These are phyloP conservation scores for Pseudocercospora crystallina DNA, from an alignment of 2,329 filamentous ascomycete genomes.

Conservation along the genomic window DNA sequence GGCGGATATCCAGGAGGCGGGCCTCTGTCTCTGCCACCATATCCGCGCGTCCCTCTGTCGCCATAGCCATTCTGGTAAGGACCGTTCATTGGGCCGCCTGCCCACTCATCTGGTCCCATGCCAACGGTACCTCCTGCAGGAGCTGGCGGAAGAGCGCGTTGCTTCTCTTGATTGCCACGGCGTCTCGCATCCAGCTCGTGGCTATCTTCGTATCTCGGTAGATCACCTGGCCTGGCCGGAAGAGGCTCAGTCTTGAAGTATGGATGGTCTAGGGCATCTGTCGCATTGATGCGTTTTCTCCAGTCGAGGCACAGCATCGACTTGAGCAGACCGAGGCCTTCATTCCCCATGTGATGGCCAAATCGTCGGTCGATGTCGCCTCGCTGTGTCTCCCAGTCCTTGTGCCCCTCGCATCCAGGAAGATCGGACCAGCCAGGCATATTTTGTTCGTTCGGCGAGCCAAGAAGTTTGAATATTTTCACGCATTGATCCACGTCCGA, in stretches of 20 bases:
- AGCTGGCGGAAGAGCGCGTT: conserved; percentile 80
- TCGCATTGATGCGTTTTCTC: conserved; percentile 83
- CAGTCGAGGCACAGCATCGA: conserved; percentile 88
- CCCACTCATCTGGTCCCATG: conserved; percentile 64
- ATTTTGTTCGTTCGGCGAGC: conserved; percentile 80
- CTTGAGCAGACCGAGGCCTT: conserved; percentile 74
- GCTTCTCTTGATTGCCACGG: conserved; percentile 78
- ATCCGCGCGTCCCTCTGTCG: conserved; percentile 23
- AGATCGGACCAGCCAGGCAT: conserved; percentile 90
- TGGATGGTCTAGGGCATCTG: conserved; percentile 86
- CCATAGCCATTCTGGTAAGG: conserved; percentile 32
- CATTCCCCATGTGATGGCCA: conserved; percentile 51
- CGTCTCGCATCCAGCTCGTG: conserved; percentile 87
- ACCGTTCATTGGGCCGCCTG: conserved; percentile 37
- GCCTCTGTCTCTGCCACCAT: conserved; percentile 36
- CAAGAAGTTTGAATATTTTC: conserved; percentile 90
- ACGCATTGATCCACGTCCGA: conserved; percentile 88
- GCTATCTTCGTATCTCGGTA: conserved; percentile 91
- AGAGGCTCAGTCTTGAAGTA: conserved; percentile 82
- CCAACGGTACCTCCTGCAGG: conserved; percentile 90
- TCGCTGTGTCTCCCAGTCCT: conserved; percentile 58
- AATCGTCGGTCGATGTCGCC: conserved; percentile 74
- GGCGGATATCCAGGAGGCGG: conserved; percentile 33
- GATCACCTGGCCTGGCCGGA: conserved; percentile 77
- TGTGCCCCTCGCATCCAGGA: conserved; percentile 76